phyloP scores from a whole-genome alignment of 2,329 filamentous ascomycete genomes.

The Botrytis elliptica region DNA sequence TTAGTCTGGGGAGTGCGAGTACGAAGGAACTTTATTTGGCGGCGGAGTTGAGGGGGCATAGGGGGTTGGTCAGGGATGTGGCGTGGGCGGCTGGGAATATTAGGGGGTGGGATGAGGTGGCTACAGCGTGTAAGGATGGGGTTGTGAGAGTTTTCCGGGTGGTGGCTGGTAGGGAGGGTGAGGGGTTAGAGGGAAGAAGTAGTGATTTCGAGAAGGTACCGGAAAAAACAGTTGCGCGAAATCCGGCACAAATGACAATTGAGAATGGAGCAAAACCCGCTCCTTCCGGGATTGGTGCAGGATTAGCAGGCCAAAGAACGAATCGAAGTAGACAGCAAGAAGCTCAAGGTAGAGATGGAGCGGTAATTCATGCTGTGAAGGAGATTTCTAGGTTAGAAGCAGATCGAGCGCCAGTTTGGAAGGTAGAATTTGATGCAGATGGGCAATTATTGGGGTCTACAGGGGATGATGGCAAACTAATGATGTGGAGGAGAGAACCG shows the following conservation, averaged over 20 bases:
- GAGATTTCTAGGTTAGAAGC: slow-evolving; percentile 66
- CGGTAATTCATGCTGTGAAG: slow-evolving; percentile 61
- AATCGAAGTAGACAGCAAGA: slow-evolving; percentile 48
- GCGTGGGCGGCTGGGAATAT: slow-evolving; percentile 93
- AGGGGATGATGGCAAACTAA: slow-evolving; percentile 69
- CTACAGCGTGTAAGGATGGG: slow-evolving; percentile 90
- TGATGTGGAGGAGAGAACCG: slow-evolving; percentile 57
- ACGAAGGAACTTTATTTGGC: slow-evolving; percentile 82
- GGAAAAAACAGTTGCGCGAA: slow-evolving; percentile 26
- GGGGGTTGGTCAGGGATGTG: slow-evolving; percentile 78
- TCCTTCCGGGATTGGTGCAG: slow-evolving; percentile 54
- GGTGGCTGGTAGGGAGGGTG: slow-evolving; percentile 52
- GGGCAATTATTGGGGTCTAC: slow-evolving; percentile 73
- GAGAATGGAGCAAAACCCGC: slow-evolving; percentile 38
- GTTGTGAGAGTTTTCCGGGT: slow-evolving; percentile 85
- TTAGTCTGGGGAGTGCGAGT: slow-evolving; percentile 55
- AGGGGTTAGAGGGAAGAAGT: slow-evolving; percentile 24
- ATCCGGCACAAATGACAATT: slow-evolving; percentile 31
- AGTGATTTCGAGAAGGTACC: slow-evolving; percentile 38
- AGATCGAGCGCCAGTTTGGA: slow-evolving; percentile 71
- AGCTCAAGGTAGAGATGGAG: slow-evolving; percentile 54
- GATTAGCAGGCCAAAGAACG: slow-evolving; percentile 46
- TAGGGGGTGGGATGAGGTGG: slow-evolving; percentile 84
- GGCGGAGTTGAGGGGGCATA: slow-evolving; percentile 70
- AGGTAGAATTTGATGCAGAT: slow-evolving; percentile 67